phyloP scores from a whole-genome alignment of 208 protist genomes.

The Acanthamoeba triangularis region DNA sequence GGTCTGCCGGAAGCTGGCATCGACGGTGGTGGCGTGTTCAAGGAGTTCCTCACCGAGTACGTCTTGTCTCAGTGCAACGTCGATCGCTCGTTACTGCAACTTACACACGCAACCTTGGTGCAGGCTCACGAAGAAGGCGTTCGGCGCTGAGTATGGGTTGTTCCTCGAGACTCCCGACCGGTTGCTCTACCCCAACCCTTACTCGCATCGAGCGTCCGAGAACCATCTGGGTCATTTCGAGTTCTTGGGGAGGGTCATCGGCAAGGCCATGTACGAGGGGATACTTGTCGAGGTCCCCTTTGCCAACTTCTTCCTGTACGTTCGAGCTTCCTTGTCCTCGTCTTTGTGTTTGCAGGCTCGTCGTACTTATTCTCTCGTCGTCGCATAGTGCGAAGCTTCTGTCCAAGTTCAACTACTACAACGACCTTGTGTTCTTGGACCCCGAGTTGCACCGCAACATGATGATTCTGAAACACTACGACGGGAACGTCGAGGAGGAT shows the following conservation, averaged over 20 bases:
- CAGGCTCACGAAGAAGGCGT: constrained; percentile 92
- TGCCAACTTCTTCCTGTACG: constrained; percentile 93
- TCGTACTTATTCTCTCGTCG: neutral
- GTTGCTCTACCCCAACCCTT: constrained; percentile 95
- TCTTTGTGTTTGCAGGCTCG: neutral
- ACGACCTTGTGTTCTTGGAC: constrained; percentile 94
- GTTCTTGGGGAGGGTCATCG: constrained; percentile 95
- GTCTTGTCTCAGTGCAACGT: neutral
- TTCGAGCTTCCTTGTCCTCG: neutral
- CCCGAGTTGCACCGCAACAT: constrained; percentile 94
- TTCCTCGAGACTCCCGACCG: constrained; percentile 93
- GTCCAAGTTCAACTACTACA: constrained; percentile 94
- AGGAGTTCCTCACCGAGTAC: constrained; percentile 93
- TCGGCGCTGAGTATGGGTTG: constrained; percentile 92
- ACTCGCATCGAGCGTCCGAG: constrained; percentile 86
- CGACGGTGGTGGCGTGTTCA: constrained; percentile 95
- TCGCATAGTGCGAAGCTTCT: constrained; percentile 84
- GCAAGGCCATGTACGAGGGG: constrained; percentile 94
- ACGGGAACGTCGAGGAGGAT: constrained; percentile 90
- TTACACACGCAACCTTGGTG: no score
- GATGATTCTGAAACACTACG: constrained; percentile 89
- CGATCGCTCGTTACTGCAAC: no score
- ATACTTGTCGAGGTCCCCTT: constrained; percentile 95
- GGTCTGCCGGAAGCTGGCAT: constrained; percentile 93
- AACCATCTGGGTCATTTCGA: constrained; percentile 78